Evolutionary conservation across 352 stramenopile genomes (phyloP), one percentile per base, ranked within the genome.

Genomic region (Phytophthora citricola): DNA sequence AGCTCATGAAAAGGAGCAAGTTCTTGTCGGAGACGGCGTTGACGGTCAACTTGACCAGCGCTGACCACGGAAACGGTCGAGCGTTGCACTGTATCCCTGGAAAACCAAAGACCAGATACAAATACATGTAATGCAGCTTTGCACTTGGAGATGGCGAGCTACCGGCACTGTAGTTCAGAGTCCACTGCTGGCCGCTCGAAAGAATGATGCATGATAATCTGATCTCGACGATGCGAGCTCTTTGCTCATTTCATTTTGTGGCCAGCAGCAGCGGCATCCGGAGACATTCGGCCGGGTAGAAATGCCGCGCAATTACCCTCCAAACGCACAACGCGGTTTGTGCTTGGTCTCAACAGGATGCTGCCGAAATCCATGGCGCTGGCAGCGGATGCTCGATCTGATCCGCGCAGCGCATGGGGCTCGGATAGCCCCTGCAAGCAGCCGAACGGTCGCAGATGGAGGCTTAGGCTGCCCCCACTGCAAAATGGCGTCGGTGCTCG

Each of bases 261-360:
- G 58, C 5, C 43, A 64, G 43, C 22, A 29, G 12, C 32, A 26
- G 58, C 29, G 32, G 14, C 31, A 49, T 64, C 29, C 26, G 29
- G 43, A 63, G 54, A 64, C 45, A 64, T 58, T 67, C 59, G 48
- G 62, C 45, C 32, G 46, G 29, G 62, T 69, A 59, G 36, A 63
- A 69, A 69, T 64, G 29, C 54, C 44, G 2, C n/a, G 7, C 22
- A 22, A 4, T 47, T 70, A 44, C 56, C 47, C 17, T 56, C 44
- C 56, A 62, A 59, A 55, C 20, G 5, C 50, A 61, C 58, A 51
- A 60, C 49, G 27, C 10, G n/a, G 39, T 27, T 7, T 29, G 20
- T 31, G 43, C 22, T 49, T 48, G 55, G 53, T 69, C 61, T 69
- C 61, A 64, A 64, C 53, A 69, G 24, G 52, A 67, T 67, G 59